Evolutionary conservation across 2,329 filamentous ascomycete species (phyloP).

Genomic region (Microdochium bolleyi): DNA sequence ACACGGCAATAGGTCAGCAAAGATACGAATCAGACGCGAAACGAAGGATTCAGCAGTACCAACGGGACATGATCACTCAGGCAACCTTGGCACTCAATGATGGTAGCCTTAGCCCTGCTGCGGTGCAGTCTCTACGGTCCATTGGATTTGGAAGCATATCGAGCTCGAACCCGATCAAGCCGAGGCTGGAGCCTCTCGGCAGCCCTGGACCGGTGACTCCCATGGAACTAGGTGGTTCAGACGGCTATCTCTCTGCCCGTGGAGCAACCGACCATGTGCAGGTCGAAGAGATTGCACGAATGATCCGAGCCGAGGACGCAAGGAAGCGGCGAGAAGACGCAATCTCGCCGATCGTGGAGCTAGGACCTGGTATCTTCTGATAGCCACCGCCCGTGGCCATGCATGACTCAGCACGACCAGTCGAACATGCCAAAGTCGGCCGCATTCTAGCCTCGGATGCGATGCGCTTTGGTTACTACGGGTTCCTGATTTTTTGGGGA

Average conservation of each 20-base stretch:
- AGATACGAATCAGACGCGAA: slow-evolving; percentile 39
- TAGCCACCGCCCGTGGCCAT: not conserved
- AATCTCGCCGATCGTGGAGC: slow-evolving; percentile 21
- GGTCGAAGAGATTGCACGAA: slow-evolving; percentile 17
- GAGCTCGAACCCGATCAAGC: slow-evolving; percentile 29
- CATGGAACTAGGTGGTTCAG: slow-evolving; percentile 43
- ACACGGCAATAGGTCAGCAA: slow-evolving; percentile 15
- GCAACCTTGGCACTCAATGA: slow-evolving; percentile 36
- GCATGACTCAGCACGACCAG: not conserved
- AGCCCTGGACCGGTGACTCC: slow-evolving; percentile 55
- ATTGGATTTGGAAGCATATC: slow-evolving; percentile 26
- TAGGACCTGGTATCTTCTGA: slow-evolving; percentile 20
- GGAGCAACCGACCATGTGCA: slow-evolving; percentile 11
- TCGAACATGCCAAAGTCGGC: too few relatives aligned
- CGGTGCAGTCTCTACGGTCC: slow-evolving; percentile 26
- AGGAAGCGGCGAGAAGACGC: slow-evolving; percentile 20
- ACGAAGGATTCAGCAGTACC: slow-evolving; percentile 47
- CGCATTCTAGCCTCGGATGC: too few relatives aligned
- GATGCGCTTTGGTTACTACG: too few relatives aligned
- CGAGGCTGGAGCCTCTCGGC: slow-evolving; percentile 42
- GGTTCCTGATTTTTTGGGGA: too few relatives aligned
- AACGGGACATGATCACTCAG: slow-evolving; percentile 53
- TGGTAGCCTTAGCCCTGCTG: slow-evolving; percentile 19
- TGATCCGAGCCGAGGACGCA: slow-evolving; percentile 23
- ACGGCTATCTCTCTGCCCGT: slow-evolving; percentile 28